These are phyloP conservation scores for Linum usitatissimum DNA, from an alignment of 345 rosid genomes.

Conservation along the genomic window DNA sequence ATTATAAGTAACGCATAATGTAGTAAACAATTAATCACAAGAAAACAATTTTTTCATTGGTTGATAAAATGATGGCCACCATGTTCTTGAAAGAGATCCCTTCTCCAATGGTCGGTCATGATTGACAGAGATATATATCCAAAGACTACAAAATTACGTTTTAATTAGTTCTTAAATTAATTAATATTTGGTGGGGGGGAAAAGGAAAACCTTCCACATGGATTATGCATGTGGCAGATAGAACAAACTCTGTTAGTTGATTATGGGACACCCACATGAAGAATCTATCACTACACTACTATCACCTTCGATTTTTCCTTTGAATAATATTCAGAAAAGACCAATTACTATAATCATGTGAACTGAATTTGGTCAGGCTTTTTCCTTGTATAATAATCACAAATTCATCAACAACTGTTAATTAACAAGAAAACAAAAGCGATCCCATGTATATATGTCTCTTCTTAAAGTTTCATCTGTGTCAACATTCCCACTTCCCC, in stretches of 20 bases:
- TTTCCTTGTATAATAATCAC: neutral
- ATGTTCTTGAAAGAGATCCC: neutral
- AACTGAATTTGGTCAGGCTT: conserved; percentile 30
- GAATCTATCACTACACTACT: conserved; percentile 32
- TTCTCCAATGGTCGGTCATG: neutral
- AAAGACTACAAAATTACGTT: neutral
- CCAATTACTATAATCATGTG: conserved; percentile 25
- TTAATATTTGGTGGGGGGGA: neutral
- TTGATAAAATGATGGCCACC: neutral
- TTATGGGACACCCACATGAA: conserved; percentile 38
- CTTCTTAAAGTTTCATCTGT: conserved; percentile 1
- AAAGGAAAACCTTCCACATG: neutral
- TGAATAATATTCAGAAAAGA: conserved; percentile 1
- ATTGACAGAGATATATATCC: neutral
- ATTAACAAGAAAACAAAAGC: conserved; percentile 4
- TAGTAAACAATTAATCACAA: too few species aligned
- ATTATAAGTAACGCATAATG: too few species aligned
- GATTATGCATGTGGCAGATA: neutral
- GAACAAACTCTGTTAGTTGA: conserved; percentile 3
- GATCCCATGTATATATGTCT: neutral
- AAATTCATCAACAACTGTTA: conserved; percentile 19
- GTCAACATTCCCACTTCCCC: conserved; percentile 17
- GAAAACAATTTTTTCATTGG: too few species aligned
- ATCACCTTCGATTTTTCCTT: conserved; percentile 31
- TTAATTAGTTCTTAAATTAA: too few species aligned